phyloP scores from a whole-genome alignment of 2,329 filamentous ascomycete species.

The Monosporascus cannonballus region DNA sequence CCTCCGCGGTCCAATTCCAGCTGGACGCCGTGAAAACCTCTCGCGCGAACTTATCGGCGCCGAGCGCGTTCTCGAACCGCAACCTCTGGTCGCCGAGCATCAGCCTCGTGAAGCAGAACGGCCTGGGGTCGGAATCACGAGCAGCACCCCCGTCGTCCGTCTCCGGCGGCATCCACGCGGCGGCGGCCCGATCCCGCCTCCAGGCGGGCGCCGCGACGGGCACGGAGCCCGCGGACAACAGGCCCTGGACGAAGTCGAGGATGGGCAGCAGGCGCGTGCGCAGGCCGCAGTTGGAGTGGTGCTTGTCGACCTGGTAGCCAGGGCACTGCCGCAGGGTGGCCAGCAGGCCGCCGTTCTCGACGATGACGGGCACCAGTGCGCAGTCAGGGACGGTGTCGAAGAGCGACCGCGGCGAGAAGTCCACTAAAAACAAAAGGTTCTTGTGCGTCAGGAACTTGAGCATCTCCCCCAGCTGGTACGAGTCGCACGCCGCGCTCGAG shows the following conservation, averaged over 20 bases:
- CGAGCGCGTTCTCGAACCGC: constrained; percentile 42
- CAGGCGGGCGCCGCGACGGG: constrained; percentile 40
- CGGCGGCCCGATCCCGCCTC: constrained; percentile 33
- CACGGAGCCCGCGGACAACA: constrained; percentile 43
- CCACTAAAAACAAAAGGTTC: constrained; percentile 53
- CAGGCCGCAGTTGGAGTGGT: constrained; percentile 69
- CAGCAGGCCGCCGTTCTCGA: constrained; percentile 41
- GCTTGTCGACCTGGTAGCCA: constrained; percentile 66
- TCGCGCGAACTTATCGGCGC: constrained; percentile 44
- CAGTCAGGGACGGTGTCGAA: constrained; percentile 35
- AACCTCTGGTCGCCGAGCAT: constrained; percentile 45
- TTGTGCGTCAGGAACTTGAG: constrained; percentile 62
- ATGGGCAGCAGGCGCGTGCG: constrained; percentile 59
- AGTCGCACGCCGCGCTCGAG: constrained; percentile 65
- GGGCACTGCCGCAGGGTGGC: constrained; percentile 59
- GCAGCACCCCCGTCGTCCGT: background rate
- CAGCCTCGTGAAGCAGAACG: constrained; percentile 46
- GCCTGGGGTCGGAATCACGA: constrained; percentile 1
- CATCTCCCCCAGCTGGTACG: constrained; percentile 74
- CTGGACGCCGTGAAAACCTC: constrained; percentile 48
- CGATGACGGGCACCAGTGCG: constrained; percentile 52
- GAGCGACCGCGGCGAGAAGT: constrained; percentile 45
- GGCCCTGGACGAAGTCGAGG: constrained; percentile 56
- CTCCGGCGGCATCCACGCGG: constrained; percentile 33
- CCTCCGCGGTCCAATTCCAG: constrained; percentile 56